Conservation (phyloP, 1,284 basidiomycete genomes). For the Porodaedalea pini region DNA sequence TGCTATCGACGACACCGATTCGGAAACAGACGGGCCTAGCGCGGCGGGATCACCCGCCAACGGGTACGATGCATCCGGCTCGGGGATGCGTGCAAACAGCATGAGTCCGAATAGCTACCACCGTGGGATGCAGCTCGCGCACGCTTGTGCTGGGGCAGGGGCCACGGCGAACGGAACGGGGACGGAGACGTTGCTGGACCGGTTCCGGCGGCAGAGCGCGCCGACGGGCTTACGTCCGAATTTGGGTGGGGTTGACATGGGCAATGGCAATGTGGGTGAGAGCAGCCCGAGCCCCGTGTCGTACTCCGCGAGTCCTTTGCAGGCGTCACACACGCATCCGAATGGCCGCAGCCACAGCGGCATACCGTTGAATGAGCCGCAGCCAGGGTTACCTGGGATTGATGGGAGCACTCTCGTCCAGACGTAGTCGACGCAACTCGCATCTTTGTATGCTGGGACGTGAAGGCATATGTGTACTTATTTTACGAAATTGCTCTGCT, state of each 20-base stretch:
- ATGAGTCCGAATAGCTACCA: slow-evolving; percentile 6
- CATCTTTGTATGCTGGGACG: too few species aligned
- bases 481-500: neutral
- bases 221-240: slow-evolving; percentile 13
- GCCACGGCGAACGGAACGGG: neutral
- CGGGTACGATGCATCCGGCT: neutral
- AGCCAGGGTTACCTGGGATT: neutral
- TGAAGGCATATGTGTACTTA: neutral
- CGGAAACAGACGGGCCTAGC: slow-evolving; percentile 13
- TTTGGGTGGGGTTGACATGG: neutral
- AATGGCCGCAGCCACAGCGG: neutral
- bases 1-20: slow-evolving; percentile 26
- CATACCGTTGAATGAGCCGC: neutral
- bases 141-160: neutral
- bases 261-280: neutral
- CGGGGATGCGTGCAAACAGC: neutral
- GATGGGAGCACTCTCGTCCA: neutral
- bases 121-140: slow-evolving; percentile 5
- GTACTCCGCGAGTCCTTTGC: slow-evolving; percentile 6
- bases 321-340: neutral
- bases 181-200: slow-evolving; percentile 9
- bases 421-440: too few species aligned
- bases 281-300: slow-evolving; percentile 10
- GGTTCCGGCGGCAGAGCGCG: slow-evolving; percentile 18
- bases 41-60: neutral